Evolutionary conservation across 805 yeast species (phyloP).

Genomic region (Candida sanyiensis): DNA sequence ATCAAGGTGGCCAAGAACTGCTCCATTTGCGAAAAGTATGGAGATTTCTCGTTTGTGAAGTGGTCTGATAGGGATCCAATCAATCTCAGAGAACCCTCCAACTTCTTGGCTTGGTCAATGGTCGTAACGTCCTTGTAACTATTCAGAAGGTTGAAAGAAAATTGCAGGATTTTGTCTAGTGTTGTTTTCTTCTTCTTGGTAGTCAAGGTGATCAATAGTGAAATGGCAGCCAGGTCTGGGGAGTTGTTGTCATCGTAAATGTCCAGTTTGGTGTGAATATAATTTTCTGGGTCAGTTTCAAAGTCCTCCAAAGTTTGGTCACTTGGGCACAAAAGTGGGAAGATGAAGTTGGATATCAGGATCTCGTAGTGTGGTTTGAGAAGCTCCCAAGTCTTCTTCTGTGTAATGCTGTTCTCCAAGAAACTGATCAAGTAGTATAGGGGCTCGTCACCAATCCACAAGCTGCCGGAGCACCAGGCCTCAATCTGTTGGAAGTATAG

Average conservation of each 20-base stretch:
- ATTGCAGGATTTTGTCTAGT: constrained; percentile 53
- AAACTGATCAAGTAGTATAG: constrained; percentile 62
- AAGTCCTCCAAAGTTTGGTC: constrained; percentile 65
- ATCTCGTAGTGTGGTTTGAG: constrained; percentile 61
- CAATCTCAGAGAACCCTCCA: constrained; percentile 76
- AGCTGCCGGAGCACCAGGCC: constrained; percentile 57
- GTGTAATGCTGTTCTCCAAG: constrained; percentile 53
- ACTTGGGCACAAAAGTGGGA: constrained; percentile 68
- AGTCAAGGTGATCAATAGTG: constrained; percentile 65
- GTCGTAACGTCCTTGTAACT: constrained; percentile 28
- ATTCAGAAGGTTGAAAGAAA: constrained; percentile 46
- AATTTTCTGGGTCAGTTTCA: constrained; percentile 86
- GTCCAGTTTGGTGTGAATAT: constrained; percentile 68
- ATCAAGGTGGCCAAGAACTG: constrained; percentile 55
- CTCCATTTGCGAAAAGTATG: constrained; percentile 61
- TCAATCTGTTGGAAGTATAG: constrained; percentile 63
- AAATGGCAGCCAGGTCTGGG: constrained; percentile 76
- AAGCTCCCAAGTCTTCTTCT: constrained; percentile 58
- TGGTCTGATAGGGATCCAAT: constrained; percentile 67
- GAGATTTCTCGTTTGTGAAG: constrained; percentile 48
- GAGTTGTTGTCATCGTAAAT: constrained; percentile 54
- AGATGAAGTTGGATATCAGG: constrained; percentile 64
- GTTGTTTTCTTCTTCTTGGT: constrained; percentile 58
- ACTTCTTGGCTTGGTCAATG: constrained; percentile 52
- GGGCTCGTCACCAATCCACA: constrained; percentile 68